These are phyloP conservation scores for Sphagnum magellanicum DNA, from an alignment of 228 moss, liverwort and hornwort species.

Conservation along the genomic window DNA sequence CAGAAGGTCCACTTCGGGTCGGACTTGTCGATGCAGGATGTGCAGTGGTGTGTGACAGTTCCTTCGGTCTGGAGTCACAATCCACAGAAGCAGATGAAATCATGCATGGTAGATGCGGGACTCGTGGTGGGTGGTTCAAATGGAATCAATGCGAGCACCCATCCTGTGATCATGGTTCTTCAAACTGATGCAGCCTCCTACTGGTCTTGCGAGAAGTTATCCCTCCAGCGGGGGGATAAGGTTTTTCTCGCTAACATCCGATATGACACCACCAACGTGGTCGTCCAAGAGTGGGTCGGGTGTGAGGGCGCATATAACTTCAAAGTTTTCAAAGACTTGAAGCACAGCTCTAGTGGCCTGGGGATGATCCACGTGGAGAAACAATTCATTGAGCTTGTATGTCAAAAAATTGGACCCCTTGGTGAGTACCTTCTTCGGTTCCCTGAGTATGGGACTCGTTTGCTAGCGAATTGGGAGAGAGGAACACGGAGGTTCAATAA, in stretches of 20 bases:
- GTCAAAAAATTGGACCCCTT: no score
- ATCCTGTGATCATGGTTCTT: conserved; percentile 14
- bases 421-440: no score
- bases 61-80: conserved; percentile 61
- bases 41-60: conserved; percentile 59
- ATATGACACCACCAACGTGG: conserved; percentile 22
- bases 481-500: no score
- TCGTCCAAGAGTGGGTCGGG: conserved; percentile 15
- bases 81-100: conserved; percentile 39
- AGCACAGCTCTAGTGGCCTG: no score
- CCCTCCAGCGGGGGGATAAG: conserved; percentile 13
- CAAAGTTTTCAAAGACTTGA: neutral
- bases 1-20: conserved; percentile 4
- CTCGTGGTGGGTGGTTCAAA: conserved; percentile 11
- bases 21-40: conserved; percentile 14
- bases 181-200: conserved; percentile 33
- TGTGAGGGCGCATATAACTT: neutral
- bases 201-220: conserved; percentile 3
- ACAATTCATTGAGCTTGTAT: no score
- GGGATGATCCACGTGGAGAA: no score
- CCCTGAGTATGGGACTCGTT: no score
- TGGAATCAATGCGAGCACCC: conserved; percentile 13
- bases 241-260: conserved; percentile 24
- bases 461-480: no score
- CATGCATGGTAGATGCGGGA: conserved; percentile 35